These are phyloP conservation scores for Barnettozyma sucrosica DNA, from an alignment of 805 yeast species.

Conservation along the genomic window DNA sequence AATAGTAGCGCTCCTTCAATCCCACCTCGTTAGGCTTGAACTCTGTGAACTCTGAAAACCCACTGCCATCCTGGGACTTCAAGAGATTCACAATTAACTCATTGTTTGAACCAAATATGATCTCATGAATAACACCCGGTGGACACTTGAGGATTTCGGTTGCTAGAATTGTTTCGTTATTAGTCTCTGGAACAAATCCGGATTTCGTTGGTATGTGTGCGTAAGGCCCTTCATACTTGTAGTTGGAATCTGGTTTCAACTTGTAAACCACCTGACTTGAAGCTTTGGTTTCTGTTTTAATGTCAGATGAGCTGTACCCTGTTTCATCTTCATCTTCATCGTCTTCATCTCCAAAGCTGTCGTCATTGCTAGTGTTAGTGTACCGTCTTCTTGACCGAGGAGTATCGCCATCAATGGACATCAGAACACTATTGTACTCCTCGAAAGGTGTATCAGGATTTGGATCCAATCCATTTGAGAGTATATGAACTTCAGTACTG, in stretches of 20 bases:
- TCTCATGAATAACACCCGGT: slow-evolving; percentile 63
- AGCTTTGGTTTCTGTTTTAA: slow-evolving; percentile 8
- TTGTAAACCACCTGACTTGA: slow-evolving; percentile 26
- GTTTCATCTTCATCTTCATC: slow-evolving; percentile 2
- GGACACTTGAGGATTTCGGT: slow-evolving; percentile 60
- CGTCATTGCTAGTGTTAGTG: slow-evolving; percentile 22
- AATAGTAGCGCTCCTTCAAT: slow-evolving; percentile 44
- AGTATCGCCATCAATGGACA: slow-evolving; percentile 40
- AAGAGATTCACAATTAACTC: slow-evolving; percentile 38
- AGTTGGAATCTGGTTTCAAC: slow-evolving; percentile 35
- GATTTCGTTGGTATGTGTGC: slow-evolving; percentile 53
- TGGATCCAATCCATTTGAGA: slow-evolving; percentile 17
- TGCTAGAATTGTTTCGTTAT: slow-evolving; percentile 48
- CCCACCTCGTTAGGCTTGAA: slow-evolving; percentile 35
- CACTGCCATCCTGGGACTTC: slow-evolving; percentile 33
- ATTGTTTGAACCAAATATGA: slow-evolving; percentile 62
- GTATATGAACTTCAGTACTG: slow-evolving; percentile 9
- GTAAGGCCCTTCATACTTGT: slow-evolving; percentile 56
- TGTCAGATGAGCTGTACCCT: slow-evolving; percentile 3
- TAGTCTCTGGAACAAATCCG: slow-evolving; percentile 37
- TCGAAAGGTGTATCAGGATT: slow-evolving; percentile 16
- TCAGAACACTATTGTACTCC: slow-evolving; percentile 31
- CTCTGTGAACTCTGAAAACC: slow-evolving; percentile 29
- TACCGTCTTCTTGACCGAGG: slow-evolving; percentile 18
- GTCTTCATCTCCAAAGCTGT: slow-evolving; percentile 19